Evolutionary conservation across 441 rosid genomes (phyloP), one percentile per base, ranked within the genome.

Genomic region (Adansonia rubrostipa): DNA sequence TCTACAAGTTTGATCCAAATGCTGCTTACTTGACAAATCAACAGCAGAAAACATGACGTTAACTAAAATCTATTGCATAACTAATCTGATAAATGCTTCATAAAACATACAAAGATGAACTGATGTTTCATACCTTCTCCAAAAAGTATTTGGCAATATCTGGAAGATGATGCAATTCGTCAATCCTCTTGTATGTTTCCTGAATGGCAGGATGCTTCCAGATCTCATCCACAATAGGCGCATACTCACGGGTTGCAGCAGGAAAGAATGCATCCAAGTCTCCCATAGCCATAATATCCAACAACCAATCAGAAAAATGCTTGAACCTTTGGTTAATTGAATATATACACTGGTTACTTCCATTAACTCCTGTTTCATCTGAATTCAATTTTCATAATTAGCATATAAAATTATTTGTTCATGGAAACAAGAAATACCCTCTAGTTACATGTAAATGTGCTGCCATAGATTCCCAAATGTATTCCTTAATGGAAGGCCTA

Each of bases 171-270:
- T 81, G 82, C 73, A 87, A 81, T 62, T 87, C 86, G 1, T 80
- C 80, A 77, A 71, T 85, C 82, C 89, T 83, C 68, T 62, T 82
- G 73, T 80, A 87, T 42, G 89, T 87, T 82, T 87, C 89, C 81
- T 87, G 87, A 17, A 87, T 75, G 50, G 89, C 87, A 15, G 84
- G 82, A 83, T 83, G 86, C 83, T 82, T 87, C 89, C 89, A 87
- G 40, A 87, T 69, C 82, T 87, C 89, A 24, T 83, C 87, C 2
- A 85, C 87, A 63, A 85, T 50, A 42, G 87, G 89, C 4, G 87
- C 89, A 56, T 87, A 87, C 70, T 87, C 89, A 48, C 89, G 89
- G 22, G 89, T 84, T 57, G 89, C 89, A 6, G 89, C 89, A 54
- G 89, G 89, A 75, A 87, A 87, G 81, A 87, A 87, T n/a, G 86